Percentiles rank a stretch among this genome's conserved stretches.
These are phyloP conservation scores for Umbelopsis sp. DNA, from an alignment of 371 early-diverging fungal genomes.

Conservation along the genomic window DNA sequence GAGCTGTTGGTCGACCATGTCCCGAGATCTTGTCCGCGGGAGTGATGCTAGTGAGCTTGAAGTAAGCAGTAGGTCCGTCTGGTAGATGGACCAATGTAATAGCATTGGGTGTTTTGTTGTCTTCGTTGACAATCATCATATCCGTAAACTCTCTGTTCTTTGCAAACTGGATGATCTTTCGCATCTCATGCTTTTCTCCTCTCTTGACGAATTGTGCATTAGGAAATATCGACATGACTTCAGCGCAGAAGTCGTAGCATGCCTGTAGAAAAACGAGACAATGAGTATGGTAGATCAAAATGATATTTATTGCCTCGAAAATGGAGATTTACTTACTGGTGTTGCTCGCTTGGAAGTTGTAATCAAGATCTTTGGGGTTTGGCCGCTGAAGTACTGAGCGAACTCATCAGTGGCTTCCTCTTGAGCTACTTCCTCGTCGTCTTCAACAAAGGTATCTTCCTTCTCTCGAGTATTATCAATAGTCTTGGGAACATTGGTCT, in stretches of 20 bases:
- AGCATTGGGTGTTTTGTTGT: conserved; percentile 86
- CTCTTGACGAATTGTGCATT: conserved; percentile 90
- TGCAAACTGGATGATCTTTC: conserved; percentile 89
- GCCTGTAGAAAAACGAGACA: conserved; percentile 27
- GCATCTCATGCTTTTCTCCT: conserved; percentile 83
- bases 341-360: conserved; percentile 84
- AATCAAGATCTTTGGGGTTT: conserved; percentile 91
- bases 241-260: conserved; percentile 86
- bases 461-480: conserved; percentile 91
- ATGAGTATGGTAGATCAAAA: background rate
- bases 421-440: conserved; percentile 82
- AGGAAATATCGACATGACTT: conserved; percentile 91
- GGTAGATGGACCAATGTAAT: conserved; percentile 95
- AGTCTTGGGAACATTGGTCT: conserved; percentile 90
- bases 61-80: conserved; percentile 96
- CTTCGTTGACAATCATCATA: conserved; percentile 90
- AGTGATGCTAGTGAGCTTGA: conserved; percentile 84
- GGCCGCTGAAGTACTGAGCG: conserved; percentile 86
- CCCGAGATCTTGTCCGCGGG: conserved; percentile 81
- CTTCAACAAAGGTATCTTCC: conserved; percentile 92
- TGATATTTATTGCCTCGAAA: background rate
- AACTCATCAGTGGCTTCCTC: conserved; percentile 95
- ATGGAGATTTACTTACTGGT: conserved; percentile 28
- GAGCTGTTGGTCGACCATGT: conserved; percentile 82
- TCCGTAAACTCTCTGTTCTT: conserved; percentile 91